Conservation (phyloP, 2,329 filamentous ascomycete species). For the Fusarium sp. region DNA sequence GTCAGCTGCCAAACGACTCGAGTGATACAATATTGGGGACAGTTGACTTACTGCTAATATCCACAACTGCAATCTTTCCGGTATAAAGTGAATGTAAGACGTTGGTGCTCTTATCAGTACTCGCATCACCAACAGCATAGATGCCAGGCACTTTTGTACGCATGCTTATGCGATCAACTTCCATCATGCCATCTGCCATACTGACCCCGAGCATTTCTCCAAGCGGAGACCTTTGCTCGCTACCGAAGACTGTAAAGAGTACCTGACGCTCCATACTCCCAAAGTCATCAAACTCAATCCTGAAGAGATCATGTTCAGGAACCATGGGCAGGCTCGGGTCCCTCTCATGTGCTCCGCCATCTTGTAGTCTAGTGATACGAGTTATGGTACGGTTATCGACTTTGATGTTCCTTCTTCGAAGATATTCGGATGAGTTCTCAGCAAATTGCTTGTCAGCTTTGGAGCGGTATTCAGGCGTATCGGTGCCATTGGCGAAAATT, state of each 20-base stretch:
- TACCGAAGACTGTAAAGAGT: background rate
- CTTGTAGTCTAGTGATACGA: background rate
- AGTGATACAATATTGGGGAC: rapidly evolving
- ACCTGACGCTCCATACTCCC: background rate
- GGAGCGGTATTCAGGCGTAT: background rate
- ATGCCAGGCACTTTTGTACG: background rate
- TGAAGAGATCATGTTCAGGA: background rate
- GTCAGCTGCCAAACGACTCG: background rate
- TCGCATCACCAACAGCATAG: background rate
- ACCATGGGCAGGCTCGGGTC: background rate
- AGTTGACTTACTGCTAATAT: background rate
- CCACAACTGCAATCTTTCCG: background rate
- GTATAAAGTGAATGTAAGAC: background rate
- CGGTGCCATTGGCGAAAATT: background rate
- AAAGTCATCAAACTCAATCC: background rate
- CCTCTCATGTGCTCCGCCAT: background rate
- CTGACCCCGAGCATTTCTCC: background rate
- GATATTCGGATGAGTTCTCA: background rate
- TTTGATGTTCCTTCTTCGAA: background rate
- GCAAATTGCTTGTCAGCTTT: background rate
- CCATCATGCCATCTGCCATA: background rate
- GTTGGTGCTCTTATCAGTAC: background rate
- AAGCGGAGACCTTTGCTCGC: background rate
- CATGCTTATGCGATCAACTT: background rate
- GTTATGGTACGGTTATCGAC: background rate